phyloP scores from a whole-genome alignment of 495 filamentous ascomycete genomes.

The Annulohypoxylon bovei region DNA sequence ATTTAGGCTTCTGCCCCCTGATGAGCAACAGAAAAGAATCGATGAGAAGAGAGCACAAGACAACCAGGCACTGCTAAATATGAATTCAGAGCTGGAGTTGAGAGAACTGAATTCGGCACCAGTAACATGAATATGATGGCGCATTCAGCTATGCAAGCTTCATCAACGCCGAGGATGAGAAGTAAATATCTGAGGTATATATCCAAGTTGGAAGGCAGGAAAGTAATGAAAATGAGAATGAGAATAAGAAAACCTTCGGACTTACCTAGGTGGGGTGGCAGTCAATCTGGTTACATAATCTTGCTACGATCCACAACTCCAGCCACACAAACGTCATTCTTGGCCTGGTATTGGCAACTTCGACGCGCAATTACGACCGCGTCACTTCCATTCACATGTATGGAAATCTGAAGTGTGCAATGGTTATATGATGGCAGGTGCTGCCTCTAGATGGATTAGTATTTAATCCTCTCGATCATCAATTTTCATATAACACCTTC shows the following conservation, averaged over 20 bases:
- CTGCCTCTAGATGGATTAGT: background rate
- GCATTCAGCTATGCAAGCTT: too few species aligned
- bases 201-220: background rate
- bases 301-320: background rate
- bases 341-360: background rate
- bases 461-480: background rate
- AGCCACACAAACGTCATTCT: conserved; percentile 8
- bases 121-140: too few species aligned
- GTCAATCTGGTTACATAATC: background rate
- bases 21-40: conserved; percentile 61
- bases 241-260: too few species aligned
- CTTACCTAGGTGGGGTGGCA: background rate
- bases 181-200: too few species aligned
- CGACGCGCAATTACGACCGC: background rate
- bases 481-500: background rate
- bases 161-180: background rate
- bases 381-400: background rate
- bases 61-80: background rate
- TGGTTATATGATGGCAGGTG: background rate
- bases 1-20: conserved; percentile 56
- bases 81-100: background rate
- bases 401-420: background rate
- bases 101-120: background rate
- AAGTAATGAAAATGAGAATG: too few species aligned
- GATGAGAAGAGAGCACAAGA: conserved; percentile 49